Conservation (phyloP, 2,329 filamentous ascomycete genomes). For the Stenocarpella maydis region DNA sequence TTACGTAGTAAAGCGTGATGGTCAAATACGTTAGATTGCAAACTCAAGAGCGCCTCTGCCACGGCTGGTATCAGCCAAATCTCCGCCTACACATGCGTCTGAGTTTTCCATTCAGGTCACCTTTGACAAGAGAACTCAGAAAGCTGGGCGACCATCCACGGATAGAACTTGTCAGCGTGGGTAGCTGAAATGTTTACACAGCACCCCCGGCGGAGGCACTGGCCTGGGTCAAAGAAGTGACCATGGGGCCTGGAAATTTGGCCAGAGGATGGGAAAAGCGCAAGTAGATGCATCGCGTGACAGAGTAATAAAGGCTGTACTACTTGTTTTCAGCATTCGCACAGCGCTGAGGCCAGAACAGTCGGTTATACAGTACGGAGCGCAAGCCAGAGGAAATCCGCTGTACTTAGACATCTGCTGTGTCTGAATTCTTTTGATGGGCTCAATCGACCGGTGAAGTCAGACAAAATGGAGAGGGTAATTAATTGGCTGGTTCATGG, state of each 20-base stretch:
- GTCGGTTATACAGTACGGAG: background rate
- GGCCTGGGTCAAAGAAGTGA: slow-evolving; percentile 1
- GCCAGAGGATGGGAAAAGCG: slow-evolving; percentile 32
- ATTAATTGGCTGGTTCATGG: background rate
- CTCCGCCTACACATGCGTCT: too few species aligned
- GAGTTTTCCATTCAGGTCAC: background rate
- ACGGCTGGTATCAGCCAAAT: background rate
- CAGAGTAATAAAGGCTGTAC: background rate
- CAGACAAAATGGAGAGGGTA: background rate
- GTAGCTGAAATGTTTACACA: too few species aligned
- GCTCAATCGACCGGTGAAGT: background rate
- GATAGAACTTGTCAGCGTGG: background rate
- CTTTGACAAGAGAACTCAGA: background rate
- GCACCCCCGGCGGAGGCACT: background rate
- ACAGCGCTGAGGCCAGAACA: background rate
- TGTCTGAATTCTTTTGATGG: background rate
- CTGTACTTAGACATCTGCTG: background rate
- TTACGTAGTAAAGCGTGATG: too few species aligned
- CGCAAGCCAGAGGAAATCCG: background rate
- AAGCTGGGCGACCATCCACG: background rate
- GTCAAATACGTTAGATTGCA: too few species aligned
- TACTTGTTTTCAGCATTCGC: background rate
- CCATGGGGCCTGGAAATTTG: slow-evolving; percentile 28
- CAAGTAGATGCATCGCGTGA: slow-evolving; percentile 24
- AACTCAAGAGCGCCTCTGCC: too few species aligned